A percentile compares a stretch with the other conserved stretches of the same genome.
Evolutionary conservation across 1,284 basidiomycete species (phyloP).

Genomic region (Exobasidium rhododendri): DNA sequence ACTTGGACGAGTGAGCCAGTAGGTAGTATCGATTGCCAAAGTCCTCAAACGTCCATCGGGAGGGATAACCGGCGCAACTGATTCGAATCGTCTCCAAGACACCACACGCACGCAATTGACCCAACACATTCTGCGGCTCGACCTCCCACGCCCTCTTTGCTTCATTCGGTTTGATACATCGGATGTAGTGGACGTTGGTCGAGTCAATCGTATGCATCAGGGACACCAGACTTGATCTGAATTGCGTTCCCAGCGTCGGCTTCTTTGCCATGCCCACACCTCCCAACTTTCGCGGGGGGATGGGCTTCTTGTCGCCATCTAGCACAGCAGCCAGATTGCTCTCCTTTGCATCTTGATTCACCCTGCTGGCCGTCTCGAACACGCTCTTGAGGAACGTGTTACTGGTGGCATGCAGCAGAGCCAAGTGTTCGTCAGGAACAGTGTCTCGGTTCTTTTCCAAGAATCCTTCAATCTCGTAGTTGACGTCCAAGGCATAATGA

Average conservation of each 20-base stretch:
- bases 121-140: slow-evolving; percentile 88
- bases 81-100: slow-evolving; percentile 98
- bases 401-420: slow-evolving; percentile 75
- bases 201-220: slow-evolving; percentile 96
- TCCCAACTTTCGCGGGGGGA: slow-evolving; percentile 28
- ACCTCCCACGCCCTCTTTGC: slow-evolving; percentile 95
- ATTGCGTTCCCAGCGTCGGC: slow-evolving; percentile 95
- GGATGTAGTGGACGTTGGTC: slow-evolving; percentile 98
- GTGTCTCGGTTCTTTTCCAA: slow-evolving; percentile 99
- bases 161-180: slow-evolving; percentile 99
- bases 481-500: slow-evolving; percentile 96
- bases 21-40: slow-evolving; percentile 99
- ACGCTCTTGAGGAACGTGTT: slow-evolving; percentile 94
- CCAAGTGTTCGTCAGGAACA: slow-evolving; percentile 95
- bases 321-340: slow-evolving; percentile 12
- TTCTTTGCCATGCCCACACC: slow-evolving; percentile 72
- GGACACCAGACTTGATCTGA: slow-evolving; percentile 88
- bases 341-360: slow-evolving; percentile 56
- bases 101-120: slow-evolving; percentile 95
- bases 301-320: slow-evolving; percentile 20
- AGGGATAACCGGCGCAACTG: slow-evolving; percentile 97
- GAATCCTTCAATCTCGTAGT: slow-evolving; percentile 96
- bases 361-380: slow-evolving; percentile 78
- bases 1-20: slow-evolving; percentile 81
- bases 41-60: slow-evolving; percentile 97